Evolutionary conservation across 441 rosid species (phyloP), one percentile per base, ranked within the genome.

Genomic region (Flueggea neowawraea): DNA sequence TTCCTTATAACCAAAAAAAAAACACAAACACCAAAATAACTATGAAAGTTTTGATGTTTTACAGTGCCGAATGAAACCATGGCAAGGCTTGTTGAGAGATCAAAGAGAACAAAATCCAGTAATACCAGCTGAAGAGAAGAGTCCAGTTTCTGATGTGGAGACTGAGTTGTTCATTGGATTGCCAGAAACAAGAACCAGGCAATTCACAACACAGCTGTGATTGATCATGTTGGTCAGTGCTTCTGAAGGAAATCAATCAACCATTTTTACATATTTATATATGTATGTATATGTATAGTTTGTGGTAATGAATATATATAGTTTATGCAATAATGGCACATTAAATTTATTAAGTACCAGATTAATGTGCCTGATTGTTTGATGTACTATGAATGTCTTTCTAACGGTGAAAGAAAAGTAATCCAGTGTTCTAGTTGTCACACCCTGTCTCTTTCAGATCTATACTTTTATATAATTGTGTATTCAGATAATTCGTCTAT

Each of bases 101-200:
- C 58, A 15, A 9, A 70, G n/a, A 48, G 73, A 64, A 13, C 39
- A 55, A 11, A 55, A 5, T 17, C 39, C 28, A 16, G 69, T 58
- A 41, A 2, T 17, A 44, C 11, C 53, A 0, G 6, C 13, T 5
- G 83, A 82, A 17, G 91, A 82, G 51, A 71, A 80, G 45, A 78
- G 74, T 63, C 84, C 89, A 31, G 74, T 69, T 58, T 90, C 88
- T n/a, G 91, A 85, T 12, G 95, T 94, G 72, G 99, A 89, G 78
- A 94, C 99, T 1, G 95, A 87, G 48, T 52, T 94, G 68, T 91
- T 83, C 79, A 90, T 88, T 15, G 97, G 97, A 52, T 84, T 60
- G 0, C 82, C 92, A 9, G 86, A 81, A 69, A 73, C 79, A 56
- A 74, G 83, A 70, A 47, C 60, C 14, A 81, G 56, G 60, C 70